Percentiles rank a stretch among this genome's conserved stretches.
These are phyloP conservation scores for Friedmanniomyces simplex DNA, from an alignment of 495 filamentous ascomycete genomes.

Conservation along the genomic window DNA sequence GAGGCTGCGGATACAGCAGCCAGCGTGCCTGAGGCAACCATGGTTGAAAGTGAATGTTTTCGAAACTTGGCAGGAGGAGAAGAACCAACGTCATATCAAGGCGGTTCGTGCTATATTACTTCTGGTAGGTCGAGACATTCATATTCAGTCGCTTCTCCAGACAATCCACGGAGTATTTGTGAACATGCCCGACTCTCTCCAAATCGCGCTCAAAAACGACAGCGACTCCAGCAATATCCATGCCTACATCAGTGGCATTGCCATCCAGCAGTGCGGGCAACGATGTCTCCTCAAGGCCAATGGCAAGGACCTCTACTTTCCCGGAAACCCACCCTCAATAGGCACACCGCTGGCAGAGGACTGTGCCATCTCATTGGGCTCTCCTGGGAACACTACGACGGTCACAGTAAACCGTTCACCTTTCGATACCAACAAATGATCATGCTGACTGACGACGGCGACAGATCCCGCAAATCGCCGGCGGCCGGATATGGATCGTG, in stretches of 20 bases:
- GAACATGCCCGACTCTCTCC: constrained; percentile 22
- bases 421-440: neutral
- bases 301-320: constrained; percentile 46
- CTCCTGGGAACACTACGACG: constrained; percentile 45
- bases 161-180: neutral
- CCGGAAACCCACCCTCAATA: constrained; percentile 39
- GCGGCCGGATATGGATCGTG: constrained; percentile 48
- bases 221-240: constrained; percentile 51
- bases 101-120: too few relatives aligned
- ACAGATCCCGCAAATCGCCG: constrained; percentile 17
- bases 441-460: neutral
- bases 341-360: constrained; percentile 39
- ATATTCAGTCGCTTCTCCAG: too few relatives aligned
- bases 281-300: constrained; percentile 54
- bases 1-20: too few relatives aligned
- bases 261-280: constrained; percentile 48
- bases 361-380: constrained; percentile 54
- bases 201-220: constrained; percentile 53
- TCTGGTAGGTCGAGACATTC: too few relatives aligned
- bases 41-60: too few relatives aligned
- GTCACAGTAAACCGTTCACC: constrained; percentile 37
- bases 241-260: constrained; percentile 61
- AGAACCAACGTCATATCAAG: too few relatives aligned
- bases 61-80: too few relatives aligned
- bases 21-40: too few relatives aligned